Conservation (phyloP, 139 green algal genomes). For the Coelastrella sp. region DNA sequence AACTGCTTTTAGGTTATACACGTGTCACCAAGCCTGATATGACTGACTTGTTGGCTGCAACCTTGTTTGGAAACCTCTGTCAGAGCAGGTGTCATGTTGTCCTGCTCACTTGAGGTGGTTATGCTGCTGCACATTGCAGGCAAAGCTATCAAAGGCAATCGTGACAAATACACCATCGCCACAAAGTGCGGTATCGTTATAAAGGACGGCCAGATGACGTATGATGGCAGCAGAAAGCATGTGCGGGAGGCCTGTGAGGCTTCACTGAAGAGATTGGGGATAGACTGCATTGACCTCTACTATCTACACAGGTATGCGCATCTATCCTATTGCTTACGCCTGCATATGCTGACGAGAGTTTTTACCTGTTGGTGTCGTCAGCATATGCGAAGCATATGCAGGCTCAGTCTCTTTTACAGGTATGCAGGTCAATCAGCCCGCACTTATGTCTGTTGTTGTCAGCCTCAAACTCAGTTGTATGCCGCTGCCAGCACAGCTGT, state of each 20-base stretch:
- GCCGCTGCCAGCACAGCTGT: too few species aligned
- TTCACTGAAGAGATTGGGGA: slow-evolving; percentile 65
- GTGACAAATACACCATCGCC: slow-evolving; percentile 51
- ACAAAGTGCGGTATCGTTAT: slow-evolving; percentile 67
- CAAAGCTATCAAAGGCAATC: slow-evolving; percentile 54
- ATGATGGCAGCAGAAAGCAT: slow-evolving; percentile 51
- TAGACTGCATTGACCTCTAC: slow-evolving; percentile 73
- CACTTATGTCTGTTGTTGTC: too few species aligned
- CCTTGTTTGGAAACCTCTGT: neutral
- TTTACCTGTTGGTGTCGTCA: too few species aligned
- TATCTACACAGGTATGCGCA: slow-evolving; percentile 58
- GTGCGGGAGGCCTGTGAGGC: slow-evolving; percentile 56
- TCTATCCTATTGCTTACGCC: neutral
- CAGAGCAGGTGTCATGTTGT: neutral
- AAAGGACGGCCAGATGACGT: slow-evolving; percentile 1
- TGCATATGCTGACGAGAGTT: too few species aligned
- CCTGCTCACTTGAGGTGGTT: too few species aligned
- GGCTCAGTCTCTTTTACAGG: too few species aligned
- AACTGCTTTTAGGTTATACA: too few species aligned
- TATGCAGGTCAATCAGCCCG: too few species aligned
- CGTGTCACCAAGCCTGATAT: too few species aligned
- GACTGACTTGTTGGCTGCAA: too few species aligned
- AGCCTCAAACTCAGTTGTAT: too few species aligned
- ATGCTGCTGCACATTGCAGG: slow-evolving; percentile 1
- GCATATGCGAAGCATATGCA: too few species aligned